Evolutionary conservation across 140 eudicot genomes (phyloP).

Genomic region (Oenanthe javanica): DNA sequence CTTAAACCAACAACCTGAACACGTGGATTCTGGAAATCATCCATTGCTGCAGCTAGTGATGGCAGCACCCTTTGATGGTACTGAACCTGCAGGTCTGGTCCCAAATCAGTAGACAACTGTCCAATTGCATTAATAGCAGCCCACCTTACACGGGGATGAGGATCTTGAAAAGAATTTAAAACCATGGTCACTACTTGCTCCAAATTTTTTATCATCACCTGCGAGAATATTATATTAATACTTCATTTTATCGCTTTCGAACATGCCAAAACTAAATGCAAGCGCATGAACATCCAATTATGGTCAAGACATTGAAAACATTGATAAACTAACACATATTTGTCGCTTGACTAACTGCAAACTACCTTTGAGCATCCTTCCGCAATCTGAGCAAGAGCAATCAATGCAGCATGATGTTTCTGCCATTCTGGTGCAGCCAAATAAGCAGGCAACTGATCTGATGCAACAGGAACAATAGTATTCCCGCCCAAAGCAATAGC

Average conservation of each 20-base stretch:
- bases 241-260: not conserved
- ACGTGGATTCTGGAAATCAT: slow-evolving; percentile 81
- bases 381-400: slow-evolving; percentile 95
- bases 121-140: slow-evolving; percentile 99
- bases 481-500: slow-evolving; percentile 90
- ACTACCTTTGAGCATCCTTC: slow-evolving; percentile 97
- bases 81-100: slow-evolving; percentile 92
- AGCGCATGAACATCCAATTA: not conserved
- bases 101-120: slow-evolving; percentile 91
- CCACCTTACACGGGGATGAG: slow-evolving; percentile 95
- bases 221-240: slow-evolving; percentile 14
- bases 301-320: not conserved
- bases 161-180: slow-evolving; percentile 80
- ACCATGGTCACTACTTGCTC: slow-evolving; percentile 94
- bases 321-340: not conserved
- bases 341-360: not conserved
- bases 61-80: slow-evolving; percentile 83
- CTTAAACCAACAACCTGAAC: slow-evolving; percentile 61
- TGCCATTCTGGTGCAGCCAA: slow-evolving; percentile 99
- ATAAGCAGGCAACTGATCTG: slow-evolving; percentile 77
- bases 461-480: slow-evolving; percentile 94
- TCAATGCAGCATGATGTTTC: slow-evolving; percentile 92
- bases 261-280: not conserved
- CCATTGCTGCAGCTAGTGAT: slow-evolving; percentile 89
- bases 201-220: slow-evolving; percentile 93